Conservation (phyloP, 2,329 filamentous ascomycete genomes). For the Colletotrichum spaethianum region DNA sequence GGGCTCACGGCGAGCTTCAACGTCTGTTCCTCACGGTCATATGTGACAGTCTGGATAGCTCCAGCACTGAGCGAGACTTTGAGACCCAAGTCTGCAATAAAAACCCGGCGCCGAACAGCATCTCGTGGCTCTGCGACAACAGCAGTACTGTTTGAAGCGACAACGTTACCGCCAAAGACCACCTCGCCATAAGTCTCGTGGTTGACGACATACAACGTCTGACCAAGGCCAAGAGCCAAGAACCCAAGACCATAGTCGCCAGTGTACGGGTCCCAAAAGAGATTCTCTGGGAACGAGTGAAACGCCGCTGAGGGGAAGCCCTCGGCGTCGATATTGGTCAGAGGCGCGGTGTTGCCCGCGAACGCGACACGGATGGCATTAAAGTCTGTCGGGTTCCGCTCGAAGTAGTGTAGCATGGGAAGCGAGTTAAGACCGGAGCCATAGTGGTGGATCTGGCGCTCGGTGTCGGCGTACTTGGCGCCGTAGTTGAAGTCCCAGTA, state of each 20-base stretch:
- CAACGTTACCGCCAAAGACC: slow-evolving; percentile 63
- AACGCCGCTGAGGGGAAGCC: slow-evolving; percentile 70
- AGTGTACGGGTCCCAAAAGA: slow-evolving; percentile 69
- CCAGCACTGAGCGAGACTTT: slow-evolving; percentile 57
- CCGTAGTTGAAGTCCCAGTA: slow-evolving; percentile 68
- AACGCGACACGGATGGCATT: slow-evolving; percentile 69
- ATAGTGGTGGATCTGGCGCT: slow-evolving; percentile 72
- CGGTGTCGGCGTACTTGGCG: slow-evolving; percentile 58
- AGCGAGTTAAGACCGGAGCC: slow-evolving; percentile 71
- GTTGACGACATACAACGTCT: slow-evolving; percentile 63
- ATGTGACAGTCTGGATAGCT: slow-evolving; percentile 48
- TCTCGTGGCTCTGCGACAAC: slow-evolving; percentile 59
- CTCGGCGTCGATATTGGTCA: slow-evolving; percentile 68
- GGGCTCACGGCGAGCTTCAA: slow-evolving; percentile 11
- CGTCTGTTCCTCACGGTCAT: slow-evolving; percentile 15
- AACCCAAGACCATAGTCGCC: slow-evolving; percentile 72
- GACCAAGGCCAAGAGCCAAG: slow-evolving; percentile 64
- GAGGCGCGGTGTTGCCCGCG: slow-evolving; percentile 65
- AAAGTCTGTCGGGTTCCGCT: slow-evolving; percentile 59
- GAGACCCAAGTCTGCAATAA: slow-evolving; percentile 61
- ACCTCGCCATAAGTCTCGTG: slow-evolving; percentile 61
- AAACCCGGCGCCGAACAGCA: slow-evolving; percentile 62
- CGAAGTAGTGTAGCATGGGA: slow-evolving; percentile 67
- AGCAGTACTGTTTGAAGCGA: slow-evolving; percentile 32
- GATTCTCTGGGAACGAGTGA: slow-evolving; percentile 69